Evolutionary conservation across 2,329 filamentous ascomycete genomes (phyloP), one percentile per base, ranked within the genome.

Genomic region (Ophiostoma ips): DNA sequence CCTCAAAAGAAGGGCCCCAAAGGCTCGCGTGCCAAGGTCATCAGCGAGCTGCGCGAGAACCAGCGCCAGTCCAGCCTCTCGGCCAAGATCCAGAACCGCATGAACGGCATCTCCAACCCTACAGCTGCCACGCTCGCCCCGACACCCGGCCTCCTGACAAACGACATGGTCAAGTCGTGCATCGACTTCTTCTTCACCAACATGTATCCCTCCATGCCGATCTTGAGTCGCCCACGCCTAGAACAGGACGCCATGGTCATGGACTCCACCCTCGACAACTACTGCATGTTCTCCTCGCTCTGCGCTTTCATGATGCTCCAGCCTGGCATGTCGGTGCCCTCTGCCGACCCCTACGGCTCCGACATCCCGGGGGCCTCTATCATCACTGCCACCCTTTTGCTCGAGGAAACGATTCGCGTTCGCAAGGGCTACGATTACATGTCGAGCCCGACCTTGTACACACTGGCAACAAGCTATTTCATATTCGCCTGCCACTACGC

Each of bases 1-100:
- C 81, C 81, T 2, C 82, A 84, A 66, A 86, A 85, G 68, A 86
- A 86, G 63, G 83, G 83, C 1, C 83, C 82, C 40, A 85, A 85
- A 65, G 82, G 83, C 56, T 83, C 79, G 31, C 71, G 81, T 53
- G 83, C 83, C 47, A 87, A 85, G 64, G 81, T 87, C 52, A 83
- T 87, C 63, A 84, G 80, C 60, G 81, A 86, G 60, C 63, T 87
- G 53, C 75, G 83, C 56, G 79, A 82, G 59, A 82, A 71, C 0
- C 81, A 86, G 59, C 75, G 79, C 57, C 77, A 81, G 61, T 79
- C 77, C 16, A 81, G 76, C 53, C 71, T 82, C 19, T 75, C 76
- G 1, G 73, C 73, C 55, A 79, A 77, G 61, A 71, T 80, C 15
- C 76, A 81, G 57, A 76, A 72, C 59, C 72, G 76, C 56, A 65